Evolutionary conservation across 129 eudicot genomes (phyloP).

Genomic region (Flaveria brownii): DNA sequence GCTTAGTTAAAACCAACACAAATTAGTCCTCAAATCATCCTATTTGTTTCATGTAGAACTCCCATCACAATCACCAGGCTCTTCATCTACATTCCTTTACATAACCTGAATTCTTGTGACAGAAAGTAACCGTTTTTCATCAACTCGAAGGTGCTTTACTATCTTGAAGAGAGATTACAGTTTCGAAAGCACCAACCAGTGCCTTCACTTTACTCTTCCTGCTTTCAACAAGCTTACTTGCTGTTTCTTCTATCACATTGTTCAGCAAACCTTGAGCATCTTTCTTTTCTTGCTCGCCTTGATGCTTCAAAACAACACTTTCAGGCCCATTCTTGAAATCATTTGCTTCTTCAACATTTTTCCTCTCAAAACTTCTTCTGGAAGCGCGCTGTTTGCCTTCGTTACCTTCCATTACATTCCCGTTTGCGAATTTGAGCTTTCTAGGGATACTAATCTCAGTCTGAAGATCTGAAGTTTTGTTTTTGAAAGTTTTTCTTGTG

Average conservation of each 20-base stretch:
- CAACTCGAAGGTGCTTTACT: conserved; percentile 40
- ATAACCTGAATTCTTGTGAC: conserved; percentile 28
- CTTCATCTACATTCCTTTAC: conserved; percentile 36
- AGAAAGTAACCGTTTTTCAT: not conserved
- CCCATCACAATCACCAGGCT: conserved; percentile 27
- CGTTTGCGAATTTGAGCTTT: no score
- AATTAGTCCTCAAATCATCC: conserved; percentile 19
- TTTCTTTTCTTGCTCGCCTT: conserved; percentile 68
- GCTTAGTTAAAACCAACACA: conserved; percentile 25
- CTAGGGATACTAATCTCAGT: not conserved
- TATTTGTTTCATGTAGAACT: conserved; percentile 19
- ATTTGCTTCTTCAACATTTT: conserved; percentile 23
- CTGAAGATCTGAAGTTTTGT: conserved; percentile 20
- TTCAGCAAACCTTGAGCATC: conserved; percentile 70
- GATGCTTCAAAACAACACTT: conserved; percentile 77
- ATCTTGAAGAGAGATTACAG: conserved; percentile 87
- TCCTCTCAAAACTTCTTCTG: conserved; percentile 46
- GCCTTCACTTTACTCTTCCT: conserved; percentile 96
- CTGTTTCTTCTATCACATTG: conserved; percentile 88
- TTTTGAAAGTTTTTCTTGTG: conserved; percentile 19
- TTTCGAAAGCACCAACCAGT: conserved; percentile 96
- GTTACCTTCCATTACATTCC: no score
- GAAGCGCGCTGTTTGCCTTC: conserved; percentile 7
- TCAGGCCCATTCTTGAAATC: conserved; percentile 25
- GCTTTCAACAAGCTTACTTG: conserved; percentile 73